Evolutionary conservation across 2,329 filamentous ascomycete species (phyloP), one percentile per base, ranked within the genome.

Genomic region (Huntiella decipiens): DNA sequence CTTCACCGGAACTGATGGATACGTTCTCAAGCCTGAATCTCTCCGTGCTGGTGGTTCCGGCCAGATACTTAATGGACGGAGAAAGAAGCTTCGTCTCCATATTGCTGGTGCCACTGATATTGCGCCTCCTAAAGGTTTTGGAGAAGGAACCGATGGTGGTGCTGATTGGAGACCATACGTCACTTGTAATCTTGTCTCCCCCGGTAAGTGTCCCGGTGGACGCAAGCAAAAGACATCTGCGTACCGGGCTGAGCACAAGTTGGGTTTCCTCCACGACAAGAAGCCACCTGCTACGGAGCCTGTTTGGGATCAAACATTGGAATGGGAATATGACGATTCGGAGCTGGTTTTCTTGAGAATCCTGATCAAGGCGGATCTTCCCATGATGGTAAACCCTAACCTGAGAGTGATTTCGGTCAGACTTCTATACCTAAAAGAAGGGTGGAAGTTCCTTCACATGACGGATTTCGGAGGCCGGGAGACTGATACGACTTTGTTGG

Each of bases 311-410:
- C 74, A 81, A 57, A 63, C 61, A 11, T 60, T 82, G 6, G 74
- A 78, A 54, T 82, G 77, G 77, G 72, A 77, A 50, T 81, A 72
- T 53, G 71, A 77, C 4, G 76, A 79, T 47, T 78, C 74, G 52
- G 77, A 80, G 56, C 55, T 82, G 41, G 68, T 70, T 0, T 82
- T 82, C 53, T 52, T 82, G 52, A 64, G 77, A 0, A 65, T 82
- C 49, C 61, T 80, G 37, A 66, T 82, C 59, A 82, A 82, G 64
- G 76, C 70, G 52, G 77, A 81, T 49, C 73, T 77, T 49, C 67
- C 66, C 51, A 81, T 74, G 57, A 61, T 72, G 0, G 61, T 61
- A 38, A 82, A 82, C 52, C 74, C 76, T 0, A 69, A 75, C 44
- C 68, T 79, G 51, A 71, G 70, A 0, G 74, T 77, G 1, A 64